These are phyloP conservation scores for Leptoxyphium fumago DNA, from an alignment of 2,329 filamentous ascomycete species.

Conservation along the genomic window DNA sequence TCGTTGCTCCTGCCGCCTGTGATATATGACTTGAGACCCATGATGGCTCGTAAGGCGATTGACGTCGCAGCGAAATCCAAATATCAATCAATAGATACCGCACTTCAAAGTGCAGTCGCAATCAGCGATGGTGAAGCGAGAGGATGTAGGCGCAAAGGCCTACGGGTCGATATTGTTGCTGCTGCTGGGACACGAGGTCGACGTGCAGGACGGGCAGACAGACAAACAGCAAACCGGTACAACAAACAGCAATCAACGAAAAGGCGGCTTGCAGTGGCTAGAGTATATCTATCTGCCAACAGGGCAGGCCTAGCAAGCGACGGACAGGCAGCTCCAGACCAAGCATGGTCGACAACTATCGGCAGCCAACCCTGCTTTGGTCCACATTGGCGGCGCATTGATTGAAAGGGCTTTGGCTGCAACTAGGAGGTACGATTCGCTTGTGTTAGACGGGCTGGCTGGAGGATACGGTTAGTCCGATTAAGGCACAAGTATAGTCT, in stretches of 20 bases:
- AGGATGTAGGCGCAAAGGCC: slow-evolving; percentile 9
- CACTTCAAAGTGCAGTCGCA: background rate
- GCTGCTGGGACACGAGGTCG: background rate
- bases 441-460: too few species aligned
- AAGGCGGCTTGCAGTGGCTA: background rate
- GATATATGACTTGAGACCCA: slow-evolving; percentile 13
- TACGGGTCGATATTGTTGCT: background rate
- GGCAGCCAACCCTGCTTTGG: too few species aligned
- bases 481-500: too few species aligned
- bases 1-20: slow-evolving; percentile 8
- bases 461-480: too few species aligned
- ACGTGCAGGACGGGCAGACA: too few species aligned
- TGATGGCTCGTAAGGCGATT: background rate
- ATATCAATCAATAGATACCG: background rate
- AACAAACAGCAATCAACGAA: background rate
- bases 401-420: too few species aligned
- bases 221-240: background rate
- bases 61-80: background rate
- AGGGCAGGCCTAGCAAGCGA: too few species aligned
- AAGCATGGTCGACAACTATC: too few species aligned
- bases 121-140: slow-evolving; percentile 3
- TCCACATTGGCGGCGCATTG: too few species aligned
- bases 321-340: too few species aligned
- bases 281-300: too few species aligned
- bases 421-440: too few species aligned